Evolutionary conservation across 2,329 filamentous ascomycete species (phyloP).

Genomic region (Pseudopithomyces maydicus): DNA sequence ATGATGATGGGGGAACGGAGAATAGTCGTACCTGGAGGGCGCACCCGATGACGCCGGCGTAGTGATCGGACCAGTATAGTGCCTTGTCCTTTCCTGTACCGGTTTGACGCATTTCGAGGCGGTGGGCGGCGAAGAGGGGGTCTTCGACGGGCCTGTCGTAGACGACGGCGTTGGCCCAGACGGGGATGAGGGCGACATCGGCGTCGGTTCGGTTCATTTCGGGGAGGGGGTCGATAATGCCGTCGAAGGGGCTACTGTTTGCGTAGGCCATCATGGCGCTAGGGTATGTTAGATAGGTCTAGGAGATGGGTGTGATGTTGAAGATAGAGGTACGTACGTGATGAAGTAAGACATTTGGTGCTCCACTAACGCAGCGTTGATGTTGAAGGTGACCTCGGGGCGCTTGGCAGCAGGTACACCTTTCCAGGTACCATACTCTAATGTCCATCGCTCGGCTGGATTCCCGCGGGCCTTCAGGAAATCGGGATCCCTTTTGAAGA

Average conservation of each 20-base stretch:
- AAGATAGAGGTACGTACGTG: neutral
- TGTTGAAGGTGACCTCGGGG: constrained; percentile 3
- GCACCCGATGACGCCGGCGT: constrained; percentile 3
- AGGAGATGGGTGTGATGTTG: neutral
- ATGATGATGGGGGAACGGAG: too few species aligned
- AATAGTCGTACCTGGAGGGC: constrained; percentile 5
- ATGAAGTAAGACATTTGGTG: constrained; percentile 1
- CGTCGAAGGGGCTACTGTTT: neutral
- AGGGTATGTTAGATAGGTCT: neutral
- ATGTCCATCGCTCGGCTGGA: neutral
- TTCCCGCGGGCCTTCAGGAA: neutral
- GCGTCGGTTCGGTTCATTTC: constrained; percentile 9
- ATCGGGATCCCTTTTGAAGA: neutral
- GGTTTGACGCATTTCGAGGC: neutral
- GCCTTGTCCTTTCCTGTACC: neutral
- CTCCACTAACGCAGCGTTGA: neutral
- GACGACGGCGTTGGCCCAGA: constrained; percentile 3
- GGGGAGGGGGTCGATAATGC: neutral
- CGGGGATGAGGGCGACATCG: constrained; percentile 4
- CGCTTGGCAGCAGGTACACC: neutral
- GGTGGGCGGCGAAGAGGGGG: constrained; percentile 6
- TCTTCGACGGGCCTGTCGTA: constrained; percentile 9
- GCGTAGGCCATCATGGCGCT: neutral
- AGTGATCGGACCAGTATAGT: constrained; percentile 3
- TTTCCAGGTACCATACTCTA: neutral